These are phyloP conservation scores for Mollisiaceae sp. DNA, from an alignment of 2,329 filamentous ascomycete genomes.

Conservation along the genomic window DNA sequence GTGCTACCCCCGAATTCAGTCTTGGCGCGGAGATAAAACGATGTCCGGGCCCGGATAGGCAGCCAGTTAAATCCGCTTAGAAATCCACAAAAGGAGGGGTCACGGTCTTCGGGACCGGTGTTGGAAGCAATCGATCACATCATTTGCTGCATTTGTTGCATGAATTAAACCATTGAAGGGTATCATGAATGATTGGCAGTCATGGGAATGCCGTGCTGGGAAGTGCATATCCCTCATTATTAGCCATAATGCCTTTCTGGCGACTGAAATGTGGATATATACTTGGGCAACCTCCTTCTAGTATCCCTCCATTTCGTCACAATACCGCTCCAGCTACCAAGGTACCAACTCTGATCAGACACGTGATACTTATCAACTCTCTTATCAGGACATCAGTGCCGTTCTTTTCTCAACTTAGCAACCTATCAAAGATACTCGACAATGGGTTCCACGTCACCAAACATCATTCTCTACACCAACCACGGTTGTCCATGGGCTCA, in stretches of 20 bases:
- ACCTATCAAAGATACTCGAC: conserved; percentile 7
- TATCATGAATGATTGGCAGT: conserved; percentile 5
- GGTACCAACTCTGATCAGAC: neutral
- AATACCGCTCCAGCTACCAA: neutral
- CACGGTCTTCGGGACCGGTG: neutral
- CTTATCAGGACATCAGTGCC: neutral
- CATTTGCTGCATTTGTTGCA: conserved; percentile 9
- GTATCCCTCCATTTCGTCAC: neutral
- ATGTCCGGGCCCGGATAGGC: neutral
- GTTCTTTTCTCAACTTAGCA: neutral
- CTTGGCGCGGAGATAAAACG: conserved; percentile 2
- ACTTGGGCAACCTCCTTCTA: neutral
- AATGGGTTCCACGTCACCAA: conserved; percentile 32
- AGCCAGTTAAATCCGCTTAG: conserved; percentile 1
- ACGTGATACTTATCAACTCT: neutral
- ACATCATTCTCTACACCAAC: conserved; percentile 73
- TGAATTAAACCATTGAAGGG: neutral
- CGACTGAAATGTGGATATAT: neutral
- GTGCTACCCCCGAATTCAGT: no score
- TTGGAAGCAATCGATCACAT: conserved; percentile 9
- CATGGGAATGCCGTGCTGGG: neutral
- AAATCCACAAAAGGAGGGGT: conserved; percentile 12
- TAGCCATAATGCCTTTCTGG: neutral
- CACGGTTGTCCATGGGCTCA: conserved; percentile 76
- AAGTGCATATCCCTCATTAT: neutral